Conservation (phyloP, 164 flowering plant genomes). For the Vitis cinerea region DNA sequence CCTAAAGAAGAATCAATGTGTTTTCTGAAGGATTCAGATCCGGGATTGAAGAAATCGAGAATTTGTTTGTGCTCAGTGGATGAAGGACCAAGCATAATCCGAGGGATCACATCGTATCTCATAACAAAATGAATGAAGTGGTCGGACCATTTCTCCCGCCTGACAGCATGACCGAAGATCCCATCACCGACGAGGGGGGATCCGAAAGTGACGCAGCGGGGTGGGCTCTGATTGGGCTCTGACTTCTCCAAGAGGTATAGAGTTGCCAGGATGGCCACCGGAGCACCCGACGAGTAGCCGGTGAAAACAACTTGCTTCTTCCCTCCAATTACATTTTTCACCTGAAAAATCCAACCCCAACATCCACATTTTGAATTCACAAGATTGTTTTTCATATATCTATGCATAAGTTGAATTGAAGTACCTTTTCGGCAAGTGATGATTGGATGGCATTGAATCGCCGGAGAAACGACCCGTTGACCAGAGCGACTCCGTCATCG, state of each 20-base stretch:
- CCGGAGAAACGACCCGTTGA: no score
- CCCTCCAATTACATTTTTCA: background rate
- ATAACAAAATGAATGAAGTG: constrained; percentile 5
- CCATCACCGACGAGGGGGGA: constrained; percentile 1
- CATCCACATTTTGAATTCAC: no score
- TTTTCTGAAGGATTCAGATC: background rate
- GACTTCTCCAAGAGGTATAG: constrained; percentile 1
- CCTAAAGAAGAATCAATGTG: no score
- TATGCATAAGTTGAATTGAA: no score
- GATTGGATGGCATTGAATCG: no score
- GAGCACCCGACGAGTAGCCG: constrained; percentile 6
- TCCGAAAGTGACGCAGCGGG: background rate
- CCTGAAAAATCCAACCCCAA: background rate
- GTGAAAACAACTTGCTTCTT: constrained; percentile 2
- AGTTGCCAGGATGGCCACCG: constrained; percentile 1
- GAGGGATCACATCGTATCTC: constrained; percentile 5
- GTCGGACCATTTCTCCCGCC: constrained; percentile 5
- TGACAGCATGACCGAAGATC: background rate
- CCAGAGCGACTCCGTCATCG: no score
- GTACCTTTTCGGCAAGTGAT: no score
- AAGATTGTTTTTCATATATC: no score
- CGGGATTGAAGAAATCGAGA: background rate
- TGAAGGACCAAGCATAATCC: constrained; percentile 1
- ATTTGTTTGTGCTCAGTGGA: background rate
- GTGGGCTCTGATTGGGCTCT: background rate